phyloP scores from a whole-genome alignment of 2,329 filamentous ascomycete genomes.

The Sporothrix protearum region DNA sequence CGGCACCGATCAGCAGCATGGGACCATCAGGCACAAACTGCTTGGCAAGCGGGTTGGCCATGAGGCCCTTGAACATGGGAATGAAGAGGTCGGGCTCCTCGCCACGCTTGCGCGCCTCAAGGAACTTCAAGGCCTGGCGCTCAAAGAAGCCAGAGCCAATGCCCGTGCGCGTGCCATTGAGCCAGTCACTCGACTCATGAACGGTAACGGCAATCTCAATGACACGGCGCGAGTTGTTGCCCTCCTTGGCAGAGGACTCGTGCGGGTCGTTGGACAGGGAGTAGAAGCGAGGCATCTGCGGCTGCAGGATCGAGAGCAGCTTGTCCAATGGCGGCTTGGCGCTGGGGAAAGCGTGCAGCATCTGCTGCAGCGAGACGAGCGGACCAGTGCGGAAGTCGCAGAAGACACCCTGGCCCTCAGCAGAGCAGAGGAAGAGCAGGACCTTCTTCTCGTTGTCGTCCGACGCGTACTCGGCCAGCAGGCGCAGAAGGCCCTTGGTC shows the following conservation, averaged over 20 bases:
- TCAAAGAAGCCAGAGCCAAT: constrained; percentile 93
- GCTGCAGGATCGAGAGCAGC: constrained; percentile 74
- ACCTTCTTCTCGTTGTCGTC: constrained; percentile 85
- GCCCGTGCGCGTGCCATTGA: constrained; percentile 67
- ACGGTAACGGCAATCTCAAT: constrained; percentile 97
- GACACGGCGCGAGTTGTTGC: constrained; percentile 69
- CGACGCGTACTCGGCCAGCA: constrained; percentile 79
- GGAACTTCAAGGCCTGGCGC: constrained; percentile 69
- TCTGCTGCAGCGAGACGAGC: constrained; percentile 77
- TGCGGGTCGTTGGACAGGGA: constrained; percentile 95
- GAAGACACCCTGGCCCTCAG: constrained; percentile 86
- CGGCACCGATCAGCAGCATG: constrained; percentile 95
- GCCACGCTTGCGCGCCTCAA: constrained; percentile 63
- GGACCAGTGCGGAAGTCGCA: constrained; percentile 91
- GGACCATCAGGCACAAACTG: constrained; percentile 92
- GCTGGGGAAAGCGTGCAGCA: constrained; percentile 88
- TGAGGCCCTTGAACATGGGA: constrained; percentile 97
- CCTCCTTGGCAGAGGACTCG: constrained; percentile 58
- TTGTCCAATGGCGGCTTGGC: constrained; percentile 81
- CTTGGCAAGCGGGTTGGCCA: constrained; percentile 91
- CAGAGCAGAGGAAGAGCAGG: constrained; percentile 77
- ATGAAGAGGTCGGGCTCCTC: constrained; percentile 64
- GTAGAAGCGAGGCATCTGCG: constrained; percentile 97
- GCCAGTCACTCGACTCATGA: constrained; percentile 82
- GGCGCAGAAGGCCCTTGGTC: constrained; percentile 78